Percentiles rank a stretch among this genome's conserved stretches.
These are phyloP conservation scores for Phytophthora palmivora DNA, from an alignment of 352 stramenopile species.

Conservation along the genomic window DNA sequence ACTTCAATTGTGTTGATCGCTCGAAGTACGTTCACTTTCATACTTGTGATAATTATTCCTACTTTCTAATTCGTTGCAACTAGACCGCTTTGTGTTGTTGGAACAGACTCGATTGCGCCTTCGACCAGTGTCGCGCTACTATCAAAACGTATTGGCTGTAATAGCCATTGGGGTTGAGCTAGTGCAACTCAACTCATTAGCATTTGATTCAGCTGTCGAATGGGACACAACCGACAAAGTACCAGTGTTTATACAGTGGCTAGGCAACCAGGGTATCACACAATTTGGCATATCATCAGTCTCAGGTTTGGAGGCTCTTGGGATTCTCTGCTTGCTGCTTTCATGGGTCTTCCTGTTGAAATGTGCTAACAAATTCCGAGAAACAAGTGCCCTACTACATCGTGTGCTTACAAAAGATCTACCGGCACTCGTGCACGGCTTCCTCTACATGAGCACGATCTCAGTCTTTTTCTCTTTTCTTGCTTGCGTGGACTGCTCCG, in stretches of 20 bases:
- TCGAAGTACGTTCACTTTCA: slow-evolving; percentile 33
- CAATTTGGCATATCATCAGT: slow-evolving; percentile 22
- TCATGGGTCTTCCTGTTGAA: slow-evolving; percentile 67
- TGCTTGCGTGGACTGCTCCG: slow-evolving; percentile 49
- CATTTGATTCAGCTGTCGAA: slow-evolving; percentile 61
- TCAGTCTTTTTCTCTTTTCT: slow-evolving; percentile 70
- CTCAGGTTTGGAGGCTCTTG: slow-evolving; percentile 29
- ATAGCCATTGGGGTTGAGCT: slow-evolving; percentile 53
- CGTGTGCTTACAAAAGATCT: slow-evolving; percentile 65
- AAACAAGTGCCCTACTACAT: slow-evolving; percentile 59
- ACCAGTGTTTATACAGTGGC: slow-evolving; percentile 46
- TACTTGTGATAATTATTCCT: not conserved
- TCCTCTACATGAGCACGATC: slow-evolving; percentile 69
- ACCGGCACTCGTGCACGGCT: slow-evolving; percentile 50
- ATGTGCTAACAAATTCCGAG: slow-evolving; percentile 76
- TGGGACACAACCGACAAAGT: slow-evolving; percentile 59
- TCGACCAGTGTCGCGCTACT: slow-evolving; percentile 51
- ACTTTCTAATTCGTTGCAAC: slow-evolving; percentile 3
- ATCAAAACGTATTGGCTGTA: slow-evolving; percentile 56
- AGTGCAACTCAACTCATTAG: slow-evolving; percentile 69
- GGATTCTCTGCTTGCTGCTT: slow-evolving; percentile 38
- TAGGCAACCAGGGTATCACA: slow-evolving; percentile 38
- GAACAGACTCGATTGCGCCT: slow-evolving; percentile 61
- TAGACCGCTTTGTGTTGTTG: slow-evolving; percentile 64
- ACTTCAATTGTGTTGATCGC: slow-evolving; percentile 51